Base-by-base conservation (phyloP, 345 rosid genomes). In the Acer campestre region DNA sequence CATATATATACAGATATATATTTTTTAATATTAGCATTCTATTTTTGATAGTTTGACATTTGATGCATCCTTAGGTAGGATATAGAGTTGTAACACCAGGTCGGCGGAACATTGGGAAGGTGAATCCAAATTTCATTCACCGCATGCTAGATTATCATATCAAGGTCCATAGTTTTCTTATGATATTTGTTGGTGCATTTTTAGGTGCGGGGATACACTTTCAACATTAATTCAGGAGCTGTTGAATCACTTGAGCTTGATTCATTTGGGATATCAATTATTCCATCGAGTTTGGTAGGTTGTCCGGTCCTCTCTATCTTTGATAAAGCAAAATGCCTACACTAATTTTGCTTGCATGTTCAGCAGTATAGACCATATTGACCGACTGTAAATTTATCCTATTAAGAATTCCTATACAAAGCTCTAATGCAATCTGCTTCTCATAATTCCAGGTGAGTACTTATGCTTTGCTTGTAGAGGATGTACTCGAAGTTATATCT, bases 231-330 rank as follows among this genome's bases (percentile, higher is more conserved):
- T 84, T 89, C 98, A 4, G 98, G 98, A 75, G 80, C 84, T 25
- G 87, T 93, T 67, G 92, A 92, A 69, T 90, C 89, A 42, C 95
- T 95, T 20, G 97, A 92, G 85, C 89, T 95, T 17, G 99, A 95
- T 84, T 88, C 97, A 11, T 95, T 95, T 63, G 97, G 98, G 74
- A 84, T 95, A 55, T 86, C 98, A 31, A 81, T 95, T 73, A 90
- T 95, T 78, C 98, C 97, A 10, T 95, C 99, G 44, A 93, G 91
- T 85, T 85, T 93, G 98, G 98, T 95, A 75, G 38, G 91, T 70
- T 48, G 18, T 58, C 25, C 48, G 20, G 68, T 23, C 61, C 75
- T 64, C 75, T 61, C 63, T 53, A 1, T 68, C 38, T 61, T 56
- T 46, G 55, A 70, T 59, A 38, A 17, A 48, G 14, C 63, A 44